These are phyloP conservation scores for Syzygium oleosum DNA, from an alignment of 345 rosid species.

Conservation along the genomic window DNA sequence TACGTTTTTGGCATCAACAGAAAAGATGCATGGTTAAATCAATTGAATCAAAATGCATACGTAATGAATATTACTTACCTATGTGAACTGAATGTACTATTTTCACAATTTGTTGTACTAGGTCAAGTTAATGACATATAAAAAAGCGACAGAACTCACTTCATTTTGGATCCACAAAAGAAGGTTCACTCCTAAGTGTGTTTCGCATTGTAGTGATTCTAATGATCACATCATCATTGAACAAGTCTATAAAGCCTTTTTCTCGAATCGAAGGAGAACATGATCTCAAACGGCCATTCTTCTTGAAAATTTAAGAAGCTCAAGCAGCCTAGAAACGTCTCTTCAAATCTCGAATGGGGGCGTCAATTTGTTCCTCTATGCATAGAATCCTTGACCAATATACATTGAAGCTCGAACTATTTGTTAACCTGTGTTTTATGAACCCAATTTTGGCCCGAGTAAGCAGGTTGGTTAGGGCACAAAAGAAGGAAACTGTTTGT, in stretches of 20 bases:
- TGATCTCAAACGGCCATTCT: not conserved
- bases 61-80: not conserved
- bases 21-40: not conserved
- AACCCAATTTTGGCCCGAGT: not conserved
- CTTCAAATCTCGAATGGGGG: too few relatives aligned
- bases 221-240: not conserved
- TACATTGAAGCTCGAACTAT: not conserved
- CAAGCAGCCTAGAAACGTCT: not conserved
- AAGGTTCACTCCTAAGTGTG: not conserved
- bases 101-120: not conserved
- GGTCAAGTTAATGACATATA: not conserved
- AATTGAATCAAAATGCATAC: not conserved
- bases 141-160: not conserved
- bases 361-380: not conserved
- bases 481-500: not conserved
- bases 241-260: not conserved
- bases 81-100: not conserved
- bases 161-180: not conserved
- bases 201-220: not conserved
- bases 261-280: not conserved
- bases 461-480: not conserved
- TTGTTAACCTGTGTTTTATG: not conserved
- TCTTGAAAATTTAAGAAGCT: not conserved
- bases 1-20: too few relatives aligned
- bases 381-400: not conserved